Base-by-base conservation (phyloP, 352 stramenopile species). In the Phytophthora sojae region DNA sequence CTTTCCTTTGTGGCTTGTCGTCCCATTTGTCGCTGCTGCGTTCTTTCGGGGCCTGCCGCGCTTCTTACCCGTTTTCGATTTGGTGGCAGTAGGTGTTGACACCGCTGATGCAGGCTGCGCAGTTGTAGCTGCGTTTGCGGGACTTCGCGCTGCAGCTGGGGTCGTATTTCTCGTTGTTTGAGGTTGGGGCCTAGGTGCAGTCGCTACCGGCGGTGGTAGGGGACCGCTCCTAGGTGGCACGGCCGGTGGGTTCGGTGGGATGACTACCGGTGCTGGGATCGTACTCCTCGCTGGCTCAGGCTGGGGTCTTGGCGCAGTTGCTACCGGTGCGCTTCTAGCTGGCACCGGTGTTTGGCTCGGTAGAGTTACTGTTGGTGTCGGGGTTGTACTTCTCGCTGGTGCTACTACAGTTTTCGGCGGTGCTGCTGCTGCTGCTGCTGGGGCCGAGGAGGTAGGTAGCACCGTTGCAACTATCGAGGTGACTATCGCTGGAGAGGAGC, bases 51-150 rank as follows among this genome's bases (percentile, higher is more conserved):
- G 55, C 17, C 79, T 60, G 12, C 59, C 52, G 26, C 79, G 74
- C 26, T 86, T 86, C 59, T 75, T 86, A 15, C 71, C 51, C 23
- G 44, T 65, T 23, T 57, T 71, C 11, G 54, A 30, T 45, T 44
- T 75, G 0, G 59, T 21, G 7, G 49, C n/a, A 51, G 19, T 45
- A 37, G 62, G 26, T 35, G 39, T 9, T 58, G 63, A 37, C 57
- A 17, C 2, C 57, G 47, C 1, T 61, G 68, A 49, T n/a, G 50
- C 15, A 52, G 57, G 64, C 32, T 2, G 55, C 7, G 25, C 55
- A 39, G 58, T 32, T 55, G 26, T 42, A 23, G 15, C 56, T 53
- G 44, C 26, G 2, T 17, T 51, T 1, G 57, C 35, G 35, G 50
- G 51, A 70, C 19, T 68, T 61, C 1, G 59, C 15, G 51, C 49